A percentile compares a stretch with the other conserved stretches of the same genome.
Conservation (phyloP, 495 filamentous ascomycete species). For the Glarea lozoyensis region DNA sequence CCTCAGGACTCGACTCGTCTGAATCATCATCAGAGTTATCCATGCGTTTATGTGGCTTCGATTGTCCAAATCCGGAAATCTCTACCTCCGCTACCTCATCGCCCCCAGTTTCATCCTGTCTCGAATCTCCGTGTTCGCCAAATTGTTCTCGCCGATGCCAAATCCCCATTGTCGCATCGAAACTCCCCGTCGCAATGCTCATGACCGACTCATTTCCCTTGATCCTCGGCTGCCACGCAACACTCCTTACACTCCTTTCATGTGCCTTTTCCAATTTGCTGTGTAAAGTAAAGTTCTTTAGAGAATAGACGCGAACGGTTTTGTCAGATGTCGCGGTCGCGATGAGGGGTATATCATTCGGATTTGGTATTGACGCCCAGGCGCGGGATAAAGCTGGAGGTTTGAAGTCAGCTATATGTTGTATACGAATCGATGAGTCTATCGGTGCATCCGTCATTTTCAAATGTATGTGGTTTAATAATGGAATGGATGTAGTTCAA, state of each 20-base stretch:
- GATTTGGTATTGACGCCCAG: constrained; percentile 81
- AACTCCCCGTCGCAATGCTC: constrained; percentile 82
- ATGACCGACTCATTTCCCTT: constrained; percentile 41
- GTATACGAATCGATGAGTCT: not conserved
- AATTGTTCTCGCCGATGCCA: constrained; percentile 59
- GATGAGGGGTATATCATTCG: constrained; percentile 66
- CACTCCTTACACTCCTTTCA: constrained; percentile 71
- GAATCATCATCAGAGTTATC: constrained; percentile 1
- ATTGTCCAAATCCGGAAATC: constrained; percentile 19
- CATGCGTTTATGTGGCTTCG: constrained; percentile 4
- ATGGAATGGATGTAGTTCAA: too few species aligned
- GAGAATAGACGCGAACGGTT: constrained; percentile 78
- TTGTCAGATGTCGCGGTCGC: constrained; percentile 84
- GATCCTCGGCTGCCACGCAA: constrained; percentile 74
- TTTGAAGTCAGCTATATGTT: constrained; percentile 30
- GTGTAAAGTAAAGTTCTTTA: constrained; percentile 67
- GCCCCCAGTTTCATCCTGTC: constrained; percentile 7
- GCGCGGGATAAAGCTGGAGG: constrained; percentile 71
- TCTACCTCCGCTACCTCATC: constrained; percentile 22
- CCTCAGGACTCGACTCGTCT: constrained; percentile 49
- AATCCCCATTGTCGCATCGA: constrained; percentile 82
- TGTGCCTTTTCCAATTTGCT: constrained; percentile 79
- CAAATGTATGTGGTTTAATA: too few species aligned
- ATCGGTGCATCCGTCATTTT: not conserved
- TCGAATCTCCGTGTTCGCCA: constrained; percentile 9